phyloP scores from a whole-genome alignment of 208 protist species.

The Wallacemonas sp. region DNA sequence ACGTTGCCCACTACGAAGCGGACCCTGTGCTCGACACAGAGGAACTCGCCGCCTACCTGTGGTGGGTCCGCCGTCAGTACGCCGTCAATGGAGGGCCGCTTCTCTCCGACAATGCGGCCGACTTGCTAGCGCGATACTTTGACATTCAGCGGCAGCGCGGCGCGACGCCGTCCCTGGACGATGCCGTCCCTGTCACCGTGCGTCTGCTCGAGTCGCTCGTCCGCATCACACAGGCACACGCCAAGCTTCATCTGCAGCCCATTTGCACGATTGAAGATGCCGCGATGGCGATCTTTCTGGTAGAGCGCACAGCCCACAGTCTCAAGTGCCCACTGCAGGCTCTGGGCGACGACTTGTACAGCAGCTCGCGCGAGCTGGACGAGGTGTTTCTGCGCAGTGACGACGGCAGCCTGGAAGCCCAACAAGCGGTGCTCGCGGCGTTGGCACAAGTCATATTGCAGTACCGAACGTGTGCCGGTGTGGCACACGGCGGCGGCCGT shows the following conservation, averaged over 20 bases:
- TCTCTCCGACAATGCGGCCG: constrained; percentile 66
- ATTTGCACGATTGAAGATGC: constrained; percentile 77
- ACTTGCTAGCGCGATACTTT: constrained; percentile 80
- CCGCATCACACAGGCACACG: constrained; percentile 94
- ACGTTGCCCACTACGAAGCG: constrained; percentile 26
- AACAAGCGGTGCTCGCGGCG: constrained; percentile 49
- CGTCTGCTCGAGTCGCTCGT: constrained; percentile 96
- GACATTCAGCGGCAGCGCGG: constrained; percentile 74
- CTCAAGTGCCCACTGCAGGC: constrained; percentile 79
- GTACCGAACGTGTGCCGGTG: constrained; percentile 22
- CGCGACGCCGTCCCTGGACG: constrained; percentile 61
- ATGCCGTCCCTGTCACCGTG: constrained; percentile 94
- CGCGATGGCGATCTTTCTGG: constrained; percentile 84
- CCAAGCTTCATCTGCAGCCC: constrained; percentile 90
- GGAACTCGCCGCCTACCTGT: constrained; percentile 69
- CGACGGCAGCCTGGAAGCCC: constrained; percentile 25
- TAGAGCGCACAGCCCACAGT: constrained; percentile 83
- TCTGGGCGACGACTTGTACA: constrained; percentile 61
- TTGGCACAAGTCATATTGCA: constrained; percentile 62
- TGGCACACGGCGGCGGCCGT: not conserved
- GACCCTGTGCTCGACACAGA: constrained; percentile 40
- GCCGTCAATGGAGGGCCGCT: constrained; percentile 56
- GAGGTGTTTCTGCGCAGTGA: constrained; percentile 61
- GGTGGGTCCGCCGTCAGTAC: constrained; percentile 80
- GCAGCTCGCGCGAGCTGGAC: constrained; percentile 68